Conservation (phyloP, 2,329 filamentous ascomycete genomes). For the Chaetothyriales sp. region DNA sequence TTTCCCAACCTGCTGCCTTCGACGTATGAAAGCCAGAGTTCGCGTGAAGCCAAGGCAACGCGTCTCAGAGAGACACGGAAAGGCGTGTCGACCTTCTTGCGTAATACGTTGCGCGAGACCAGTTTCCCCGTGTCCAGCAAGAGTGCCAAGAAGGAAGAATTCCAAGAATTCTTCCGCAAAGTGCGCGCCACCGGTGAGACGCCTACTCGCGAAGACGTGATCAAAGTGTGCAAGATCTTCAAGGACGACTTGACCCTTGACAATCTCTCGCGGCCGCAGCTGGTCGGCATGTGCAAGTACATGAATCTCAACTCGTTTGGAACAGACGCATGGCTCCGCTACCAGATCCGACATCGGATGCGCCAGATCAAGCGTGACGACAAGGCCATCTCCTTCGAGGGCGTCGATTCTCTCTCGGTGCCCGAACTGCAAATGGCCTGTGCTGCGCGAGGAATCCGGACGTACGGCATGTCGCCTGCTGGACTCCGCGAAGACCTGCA, state of each 20-base stretch:
- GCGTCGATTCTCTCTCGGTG: conserved; percentile 85
- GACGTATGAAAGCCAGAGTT: conserved; percentile 86
- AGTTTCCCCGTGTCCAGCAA: conserved; percentile 73
- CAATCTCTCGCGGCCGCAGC: conserved; percentile 87
- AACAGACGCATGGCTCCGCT: conserved; percentile 93
- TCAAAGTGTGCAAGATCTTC: conserved; percentile 98
- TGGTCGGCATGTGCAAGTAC: conserved; percentile 96
- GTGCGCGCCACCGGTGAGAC: conserved; percentile 80
- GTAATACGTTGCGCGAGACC: conserved; percentile 80
- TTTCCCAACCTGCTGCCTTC: conserved; percentile 97
- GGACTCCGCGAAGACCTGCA: conserved; percentile 79
- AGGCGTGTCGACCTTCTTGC: conserved; percentile 82
- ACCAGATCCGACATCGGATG: conserved; percentile 95
- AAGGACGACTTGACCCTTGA: conserved; percentile 94
- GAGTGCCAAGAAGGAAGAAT: conserved; percentile 83
- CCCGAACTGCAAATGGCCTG: conserved; percentile 84
- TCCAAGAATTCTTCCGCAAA: conserved; percentile 94
- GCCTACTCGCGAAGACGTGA: conserved; percentile 78
- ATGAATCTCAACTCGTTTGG: conserved; percentile 96
- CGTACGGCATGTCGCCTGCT: conserved; percentile 79
- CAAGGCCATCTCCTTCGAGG: conserved; percentile 83
- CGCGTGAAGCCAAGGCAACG: conserved; percentile 77
- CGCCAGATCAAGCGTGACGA: conserved; percentile 98
- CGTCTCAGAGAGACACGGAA: conserved; percentile 74
- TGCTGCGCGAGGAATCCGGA: conserved; percentile 80